phyloP scores from a whole-genome alignment of 2,329 filamentous ascomycete genomes.

The Fusarium globosum region DNA sequence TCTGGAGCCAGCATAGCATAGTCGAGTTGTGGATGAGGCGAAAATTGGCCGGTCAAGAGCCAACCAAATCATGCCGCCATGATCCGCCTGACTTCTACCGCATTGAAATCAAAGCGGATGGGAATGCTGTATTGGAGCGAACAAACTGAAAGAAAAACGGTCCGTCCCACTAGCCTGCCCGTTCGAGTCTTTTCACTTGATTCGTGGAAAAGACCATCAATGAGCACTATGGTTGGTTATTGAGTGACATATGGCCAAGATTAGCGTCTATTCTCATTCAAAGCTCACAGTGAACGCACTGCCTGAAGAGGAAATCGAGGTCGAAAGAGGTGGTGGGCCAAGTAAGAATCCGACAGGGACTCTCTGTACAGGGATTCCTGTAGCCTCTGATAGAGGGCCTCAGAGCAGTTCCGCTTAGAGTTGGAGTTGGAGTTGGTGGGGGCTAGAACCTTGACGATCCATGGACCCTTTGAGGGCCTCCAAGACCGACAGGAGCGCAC shows the following conservation, averaged over 20 bases:
- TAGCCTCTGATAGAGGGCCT: conserved; percentile 34
- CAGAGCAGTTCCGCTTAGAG: conserved; percentile 14
- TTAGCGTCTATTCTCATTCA: conserved; percentile 9
- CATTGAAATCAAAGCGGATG: conserved; percentile 20
- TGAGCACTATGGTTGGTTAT: conserved; percentile 37
- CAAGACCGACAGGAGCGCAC: conserved; percentile 22
- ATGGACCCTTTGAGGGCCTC: conserved; percentile 32
- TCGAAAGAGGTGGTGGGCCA: conserved; percentile 35
- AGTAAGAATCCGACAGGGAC: conserved; percentile 32
- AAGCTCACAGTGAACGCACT: conserved; percentile 15
- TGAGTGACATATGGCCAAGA: conserved; percentile 20
- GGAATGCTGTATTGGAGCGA: conserved; percentile 17
- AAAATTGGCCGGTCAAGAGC: conserved; percentile 17
- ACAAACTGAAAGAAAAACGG: conserved; percentile 37
- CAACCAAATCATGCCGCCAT: conserved; percentile 38
- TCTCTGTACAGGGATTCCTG: conserved; percentile 26
- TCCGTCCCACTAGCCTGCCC: conserved; percentile 45
- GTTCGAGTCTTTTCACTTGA: conserved; percentile 9
- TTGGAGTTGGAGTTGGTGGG: conserved; percentile 31
- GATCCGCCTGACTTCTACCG: conserved; percentile 31
- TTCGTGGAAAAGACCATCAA: conserved; percentile 18
- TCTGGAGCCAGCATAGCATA: conserved; percentile 11
- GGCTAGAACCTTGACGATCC: conserved; percentile 37
- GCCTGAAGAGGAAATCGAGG: conserved; percentile 37
- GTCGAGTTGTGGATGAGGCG: conserved; percentile 35